These are phyloP conservation scores for Tremellales sp. DNA, from an alignment of 1,284 basidiomycete genomes.

Conservation along the genomic window DNA sequence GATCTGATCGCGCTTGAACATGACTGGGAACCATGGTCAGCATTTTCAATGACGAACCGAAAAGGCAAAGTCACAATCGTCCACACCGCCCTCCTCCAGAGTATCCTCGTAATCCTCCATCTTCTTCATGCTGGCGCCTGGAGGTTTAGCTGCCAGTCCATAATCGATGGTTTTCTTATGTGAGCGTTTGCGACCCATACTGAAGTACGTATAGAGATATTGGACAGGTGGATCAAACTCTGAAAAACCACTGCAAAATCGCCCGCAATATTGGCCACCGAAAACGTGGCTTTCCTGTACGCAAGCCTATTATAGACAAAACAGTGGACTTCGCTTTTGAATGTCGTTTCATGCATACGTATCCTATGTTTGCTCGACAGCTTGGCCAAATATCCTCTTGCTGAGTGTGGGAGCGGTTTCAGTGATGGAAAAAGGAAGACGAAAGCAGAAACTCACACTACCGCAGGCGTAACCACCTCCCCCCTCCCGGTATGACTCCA, in stretches of 20 bases:
- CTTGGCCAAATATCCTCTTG: conserved; percentile 21
- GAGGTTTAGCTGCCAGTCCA: conserved; percentile 9
- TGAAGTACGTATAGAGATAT: neutral
- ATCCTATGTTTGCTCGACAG: conserved; percentile 6
- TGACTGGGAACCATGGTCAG: conserved; percentile 27
- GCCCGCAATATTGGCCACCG: too few relatives aligned
- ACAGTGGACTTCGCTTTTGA: too few relatives aligned
- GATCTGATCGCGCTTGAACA: conserved; percentile 65
- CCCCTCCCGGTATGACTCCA: conserved; percentile 39
- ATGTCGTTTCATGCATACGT: conserved; percentile 1
- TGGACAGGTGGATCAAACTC: neutral
- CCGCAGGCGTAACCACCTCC: conserved; percentile 69
- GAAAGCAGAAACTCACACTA: conserved; percentile 60
- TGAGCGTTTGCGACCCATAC: conserved; percentile 6
- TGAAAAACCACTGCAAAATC: conserved; percentile 1
- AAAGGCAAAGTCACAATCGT: conserved; percentile 42
- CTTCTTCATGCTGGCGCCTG: conserved; percentile 34
- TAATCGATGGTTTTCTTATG: neutral
- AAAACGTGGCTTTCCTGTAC: too few relatives aligned
- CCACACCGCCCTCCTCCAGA: conserved; percentile 47
- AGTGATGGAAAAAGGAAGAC: neutral
- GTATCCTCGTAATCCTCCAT: conserved; percentile 49
- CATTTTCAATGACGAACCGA: neutral
- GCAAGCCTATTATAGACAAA: too few relatives aligned
- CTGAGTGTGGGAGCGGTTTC: conserved; percentile 5